phyloP scores from a whole-genome alignment of 2,329 filamentous ascomycete genomes.

The Hypomyces perniciosus region DNA sequence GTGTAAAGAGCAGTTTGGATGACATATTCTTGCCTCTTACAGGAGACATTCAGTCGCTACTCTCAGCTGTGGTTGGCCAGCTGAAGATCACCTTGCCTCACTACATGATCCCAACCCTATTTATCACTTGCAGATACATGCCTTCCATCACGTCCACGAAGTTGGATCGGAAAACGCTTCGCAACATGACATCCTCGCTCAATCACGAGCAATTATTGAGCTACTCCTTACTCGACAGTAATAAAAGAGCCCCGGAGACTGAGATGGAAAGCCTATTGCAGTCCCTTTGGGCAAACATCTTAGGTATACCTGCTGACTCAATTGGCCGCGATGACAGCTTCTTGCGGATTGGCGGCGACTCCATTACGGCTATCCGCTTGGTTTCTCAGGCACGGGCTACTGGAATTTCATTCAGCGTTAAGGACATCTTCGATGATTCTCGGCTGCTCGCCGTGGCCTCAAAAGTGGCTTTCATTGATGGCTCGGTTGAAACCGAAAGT shows the following conservation, averaged over 20 bases:
- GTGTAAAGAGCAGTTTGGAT: neutral
- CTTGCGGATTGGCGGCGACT: conserved; percentile 8
- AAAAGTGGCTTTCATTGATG: neutral
- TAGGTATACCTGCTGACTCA: neutral
- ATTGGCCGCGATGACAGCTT: conserved; percentile 6
- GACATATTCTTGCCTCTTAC: neutral
- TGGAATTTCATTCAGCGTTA: conserved; percentile 7
- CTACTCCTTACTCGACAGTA: neutral
- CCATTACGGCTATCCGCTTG: conserved; percentile 2
- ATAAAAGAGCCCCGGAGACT: neutral
- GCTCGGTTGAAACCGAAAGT: no score
- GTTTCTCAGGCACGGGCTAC: neutral
- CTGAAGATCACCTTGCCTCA: neutral
- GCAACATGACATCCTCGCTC: neutral
- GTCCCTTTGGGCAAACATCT: neutral
- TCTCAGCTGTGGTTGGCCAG: neutral
- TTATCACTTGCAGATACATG: conserved; percentile 8
- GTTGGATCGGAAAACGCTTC: conserved; percentile 4
- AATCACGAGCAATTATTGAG: neutral
- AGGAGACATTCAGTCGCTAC: neutral
- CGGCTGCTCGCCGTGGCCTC: conserved; percentile 1
- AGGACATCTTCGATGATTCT: conserved; percentile 14
- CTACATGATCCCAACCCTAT: conserved; percentile 5
- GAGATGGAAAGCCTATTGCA: conserved; percentile 3
- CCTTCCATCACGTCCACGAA: conserved; percentile 3